These are phyloP conservation scores for Collybia mongolica DNA, from an alignment of 768 basidiomycete species.

Conservation along the genomic window DNA sequence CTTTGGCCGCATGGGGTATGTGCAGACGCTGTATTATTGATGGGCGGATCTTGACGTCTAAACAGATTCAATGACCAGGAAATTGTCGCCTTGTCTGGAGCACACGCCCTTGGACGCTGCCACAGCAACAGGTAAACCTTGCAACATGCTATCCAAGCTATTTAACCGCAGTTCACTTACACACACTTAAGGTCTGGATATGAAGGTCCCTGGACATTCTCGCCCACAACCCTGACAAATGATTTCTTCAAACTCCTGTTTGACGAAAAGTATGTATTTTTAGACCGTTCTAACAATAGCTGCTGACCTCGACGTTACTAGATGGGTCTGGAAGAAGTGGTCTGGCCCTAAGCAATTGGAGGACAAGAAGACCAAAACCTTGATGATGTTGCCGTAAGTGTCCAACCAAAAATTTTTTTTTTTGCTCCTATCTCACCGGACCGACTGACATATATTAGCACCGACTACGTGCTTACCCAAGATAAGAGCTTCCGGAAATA, in stretches of 20 bases:
- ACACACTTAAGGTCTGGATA: constrained; percentile 62
- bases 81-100: constrained; percentile 92
- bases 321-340: constrained; percentile 97
- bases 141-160: background rate
- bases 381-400: constrained; percentile 95
- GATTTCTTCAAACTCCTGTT: constrained; percentile 86
- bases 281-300: background rate
- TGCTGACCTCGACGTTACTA: constrained; percentile 17
- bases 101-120: constrained; percentile 95
- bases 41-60: background rate
- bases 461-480: constrained; percentile 84
- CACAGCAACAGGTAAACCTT: constrained; percentile 67
- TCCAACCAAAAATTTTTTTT: constrained; percentile 12
- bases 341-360: constrained; percentile 88
- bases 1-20: constrained; percentile 86
- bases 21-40: background rate
- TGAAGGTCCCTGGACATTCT: constrained; percentile 94
- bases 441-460: constrained; percentile 36
- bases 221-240: constrained; percentile 84
- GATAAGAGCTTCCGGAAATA: constrained; percentile 93
- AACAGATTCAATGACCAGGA: constrained; percentile 89
- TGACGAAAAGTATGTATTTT: constrained; percentile 65
- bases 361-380: constrained; percentile 82
- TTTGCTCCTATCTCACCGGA: background rate
- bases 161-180: no score